Conservation (phyloP, 2,329 filamentous ascomycete genomes). For the Dothideomycetes sp. region DNA sequence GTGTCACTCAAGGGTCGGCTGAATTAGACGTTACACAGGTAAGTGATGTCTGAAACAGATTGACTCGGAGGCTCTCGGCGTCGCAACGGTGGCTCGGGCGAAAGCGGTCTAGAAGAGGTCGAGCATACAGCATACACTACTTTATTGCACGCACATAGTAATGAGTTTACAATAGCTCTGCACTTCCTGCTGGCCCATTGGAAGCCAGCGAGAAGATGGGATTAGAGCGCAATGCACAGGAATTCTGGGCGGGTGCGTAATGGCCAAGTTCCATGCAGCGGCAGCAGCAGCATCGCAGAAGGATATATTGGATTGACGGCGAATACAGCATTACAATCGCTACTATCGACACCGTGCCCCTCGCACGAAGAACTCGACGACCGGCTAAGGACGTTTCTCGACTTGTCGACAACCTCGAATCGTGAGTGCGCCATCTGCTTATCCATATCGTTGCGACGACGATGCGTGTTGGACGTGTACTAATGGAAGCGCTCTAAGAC, state of each 20-base stretch:
- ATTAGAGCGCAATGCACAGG: constrained; percentile 62
- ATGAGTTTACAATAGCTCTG: constrained; percentile 12
- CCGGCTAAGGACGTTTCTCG: constrained; percentile 72
- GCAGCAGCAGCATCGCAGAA: constrained; percentile 2
- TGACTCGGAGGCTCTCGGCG: too few relatives aligned
- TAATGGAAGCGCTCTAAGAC: too few relatives aligned
- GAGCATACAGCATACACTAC: neutral
- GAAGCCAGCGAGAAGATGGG: constrained; percentile 38
- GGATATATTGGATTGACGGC: neutral
- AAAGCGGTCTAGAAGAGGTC: neutral
- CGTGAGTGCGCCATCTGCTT: constrained; percentile 39
- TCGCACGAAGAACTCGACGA: constrained; percentile 69
- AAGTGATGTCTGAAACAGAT: too few relatives aligned
- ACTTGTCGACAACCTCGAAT: constrained; percentile 65
- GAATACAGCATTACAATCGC: constrained; percentile 43
- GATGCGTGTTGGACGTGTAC: too few relatives aligned
- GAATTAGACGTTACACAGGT: too few relatives aligned
- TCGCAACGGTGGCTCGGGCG: too few relatives aligned
- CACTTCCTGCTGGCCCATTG: constrained; percentile 8
- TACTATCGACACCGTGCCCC: constrained; percentile 36
- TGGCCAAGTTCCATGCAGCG: constrained; percentile 7
- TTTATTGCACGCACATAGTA: neutral
- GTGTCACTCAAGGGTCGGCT: too few relatives aligned
- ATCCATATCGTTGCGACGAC: too few relatives aligned
- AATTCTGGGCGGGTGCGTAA: constrained; percentile 76